Conservation (phyloP, 257 asterid species). For the Nicotiana obtusifolia region DNA sequence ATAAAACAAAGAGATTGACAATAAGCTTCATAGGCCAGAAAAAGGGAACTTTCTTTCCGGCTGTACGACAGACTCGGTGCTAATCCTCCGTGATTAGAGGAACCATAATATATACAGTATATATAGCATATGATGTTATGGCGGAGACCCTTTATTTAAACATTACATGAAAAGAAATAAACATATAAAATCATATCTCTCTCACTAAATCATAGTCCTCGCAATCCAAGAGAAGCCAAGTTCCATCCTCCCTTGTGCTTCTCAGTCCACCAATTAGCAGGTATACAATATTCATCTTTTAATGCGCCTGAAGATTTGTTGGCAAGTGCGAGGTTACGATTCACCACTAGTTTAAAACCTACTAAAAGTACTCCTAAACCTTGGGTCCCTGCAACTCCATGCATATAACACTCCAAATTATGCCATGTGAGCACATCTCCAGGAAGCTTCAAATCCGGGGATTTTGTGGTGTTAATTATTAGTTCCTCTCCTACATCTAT, state of each 20-base stretch:
- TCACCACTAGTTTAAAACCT: conserved; percentile 49
- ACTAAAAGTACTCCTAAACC: conserved; percentile 40
- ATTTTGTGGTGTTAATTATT: conserved; percentile 43
- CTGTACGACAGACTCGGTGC: background rate
- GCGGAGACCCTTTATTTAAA: background rate
- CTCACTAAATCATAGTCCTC: conserved; percentile 16
- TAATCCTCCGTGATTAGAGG: too few species aligned
- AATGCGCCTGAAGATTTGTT: conserved; percentile 49
- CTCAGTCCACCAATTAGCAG: conserved; percentile 58
- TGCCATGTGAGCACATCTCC: conserved; percentile 46
- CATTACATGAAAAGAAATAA: too few species aligned
- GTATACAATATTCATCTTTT: conserved; percentile 51
- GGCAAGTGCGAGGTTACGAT: conserved; percentile 47
- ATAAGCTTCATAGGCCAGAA: background rate
- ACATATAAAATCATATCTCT: background rate
- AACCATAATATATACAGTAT: background rate
- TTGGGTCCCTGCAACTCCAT: conserved; percentile 72
- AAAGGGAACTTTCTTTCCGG: background rate
- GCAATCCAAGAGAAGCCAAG: conserved; percentile 62
- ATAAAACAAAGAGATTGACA: background rate
- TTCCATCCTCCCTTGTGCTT: conserved; percentile 72
- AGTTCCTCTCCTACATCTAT: conserved; percentile 64
- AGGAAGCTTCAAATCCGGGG: conserved; percentile 46
- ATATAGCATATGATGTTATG: background rate
- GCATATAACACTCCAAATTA: conserved; percentile 59